phyloP scores from a whole-genome alignment of 345 rosid genomes.

The Eucalyptus erythrocorys region DNA sequence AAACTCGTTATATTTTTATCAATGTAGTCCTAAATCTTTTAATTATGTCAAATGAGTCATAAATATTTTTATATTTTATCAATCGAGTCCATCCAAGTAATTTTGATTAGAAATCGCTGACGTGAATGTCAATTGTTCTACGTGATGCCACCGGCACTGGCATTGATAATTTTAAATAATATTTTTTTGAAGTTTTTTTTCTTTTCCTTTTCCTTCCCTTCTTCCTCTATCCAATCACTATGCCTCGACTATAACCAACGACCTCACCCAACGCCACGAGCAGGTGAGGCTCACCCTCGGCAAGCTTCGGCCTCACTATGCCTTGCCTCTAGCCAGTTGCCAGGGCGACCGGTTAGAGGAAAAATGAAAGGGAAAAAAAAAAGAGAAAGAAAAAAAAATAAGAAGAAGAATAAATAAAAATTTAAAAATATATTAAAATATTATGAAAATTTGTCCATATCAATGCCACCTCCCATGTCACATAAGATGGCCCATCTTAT shows the following conservation, averaged over 20 bases:
- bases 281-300: rapidly evolving
- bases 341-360: rapidly evolving
- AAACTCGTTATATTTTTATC: too few relatives aligned
- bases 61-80: too few relatives aligned
- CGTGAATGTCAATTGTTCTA: rapidly evolving
- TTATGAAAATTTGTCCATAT: background rate
- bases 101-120: rapidly evolving
- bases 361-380: background rate
- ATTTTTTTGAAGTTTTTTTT: rapidly evolving
- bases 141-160: rapidly evolving
- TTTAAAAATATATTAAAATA: too few relatives aligned
- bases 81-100: too few relatives aligned
- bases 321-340: background rate
- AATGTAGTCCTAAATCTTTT: too few relatives aligned
- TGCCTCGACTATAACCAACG: background rate
- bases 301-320: too few relatives aligned
- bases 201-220: background rate
- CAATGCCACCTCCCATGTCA: background rate
- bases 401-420: too few relatives aligned
- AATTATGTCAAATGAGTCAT: too few relatives aligned
- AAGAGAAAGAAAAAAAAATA: rapidly evolving
- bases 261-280: rapidly evolving
- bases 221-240: rapidly evolving
- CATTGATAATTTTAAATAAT: too few relatives aligned
- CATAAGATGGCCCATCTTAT: too few relatives aligned